These are phyloP conservation scores for Cercis canadensis DNA, from an alignment of 306 rosid species.

Conservation along the genomic window DNA sequence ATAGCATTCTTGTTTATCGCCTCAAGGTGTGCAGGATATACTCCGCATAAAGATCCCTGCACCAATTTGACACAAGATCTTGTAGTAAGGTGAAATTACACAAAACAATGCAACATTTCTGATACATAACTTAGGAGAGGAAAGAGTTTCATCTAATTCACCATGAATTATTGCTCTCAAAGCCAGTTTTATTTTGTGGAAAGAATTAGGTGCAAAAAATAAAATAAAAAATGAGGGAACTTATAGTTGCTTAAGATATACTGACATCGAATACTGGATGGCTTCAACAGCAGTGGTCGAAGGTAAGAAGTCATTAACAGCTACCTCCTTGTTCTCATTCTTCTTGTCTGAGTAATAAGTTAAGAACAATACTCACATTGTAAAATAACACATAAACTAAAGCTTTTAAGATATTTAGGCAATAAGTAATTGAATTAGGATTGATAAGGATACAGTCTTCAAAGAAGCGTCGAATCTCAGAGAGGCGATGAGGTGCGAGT, in stretches of 20 bases:
- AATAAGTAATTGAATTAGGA: constrained; percentile 7
- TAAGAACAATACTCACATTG: constrained; percentile 36
- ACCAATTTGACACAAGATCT: constrained; percentile 40
- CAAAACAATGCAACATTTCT: neutral
- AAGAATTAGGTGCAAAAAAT: neutral
- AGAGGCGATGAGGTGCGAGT: constrained; percentile 93
- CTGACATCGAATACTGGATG: constrained; percentile 87
- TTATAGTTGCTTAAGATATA: constrained; percentile 29
- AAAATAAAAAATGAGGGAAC: neutral
- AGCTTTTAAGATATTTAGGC: neutral
- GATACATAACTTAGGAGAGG: too few species aligned
- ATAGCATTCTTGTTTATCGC: constrained; percentile 54
- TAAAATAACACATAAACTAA: constrained; percentile 22
- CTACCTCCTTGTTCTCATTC: constrained; percentile 97
- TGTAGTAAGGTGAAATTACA: constrained; percentile 16
- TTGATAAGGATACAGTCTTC: constrained; percentile 88
- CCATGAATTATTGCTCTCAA: neutral
- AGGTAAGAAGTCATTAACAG: constrained; percentile 88
- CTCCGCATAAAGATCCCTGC: constrained; percentile 98
- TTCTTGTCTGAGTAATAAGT: constrained; percentile 76
- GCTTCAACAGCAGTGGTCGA: constrained; percentile 75
- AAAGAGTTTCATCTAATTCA: too few species aligned
- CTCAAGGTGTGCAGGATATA: constrained; percentile 84
- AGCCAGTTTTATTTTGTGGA: neutral
- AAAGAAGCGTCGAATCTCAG: constrained; percentile 92